Conservation (phyloP, 2,329 filamentous ascomycete genomes). For the Hymenoscyphus salicellus region DNA sequence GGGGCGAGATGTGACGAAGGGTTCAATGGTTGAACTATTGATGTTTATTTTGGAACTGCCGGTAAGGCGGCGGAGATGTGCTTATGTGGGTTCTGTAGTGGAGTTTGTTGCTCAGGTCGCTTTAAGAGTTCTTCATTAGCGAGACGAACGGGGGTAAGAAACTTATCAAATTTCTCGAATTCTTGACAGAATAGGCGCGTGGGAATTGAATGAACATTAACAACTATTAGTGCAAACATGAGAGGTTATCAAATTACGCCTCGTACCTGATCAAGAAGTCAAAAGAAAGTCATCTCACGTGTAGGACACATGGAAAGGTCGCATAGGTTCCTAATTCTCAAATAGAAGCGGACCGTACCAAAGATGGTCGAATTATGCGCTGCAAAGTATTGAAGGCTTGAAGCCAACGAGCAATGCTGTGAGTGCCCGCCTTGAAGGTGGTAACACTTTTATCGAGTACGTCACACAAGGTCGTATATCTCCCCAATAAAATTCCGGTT, state of each 20-base stretch:
- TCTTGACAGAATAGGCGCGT: no score
- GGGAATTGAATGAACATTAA: no score
- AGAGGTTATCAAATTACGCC: neutral
- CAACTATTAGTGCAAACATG: no score
- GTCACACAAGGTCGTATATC: no score
- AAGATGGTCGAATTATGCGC: neutral
- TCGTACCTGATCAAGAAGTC: neutral
- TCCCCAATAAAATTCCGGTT: neutral
- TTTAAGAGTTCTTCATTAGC: neutral
- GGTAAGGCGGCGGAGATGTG: neutral
- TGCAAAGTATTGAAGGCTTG: neutral
- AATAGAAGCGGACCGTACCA: neutral
- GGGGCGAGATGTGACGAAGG: neutral
- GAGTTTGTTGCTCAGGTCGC: neutral
- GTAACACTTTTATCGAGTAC: neutral
- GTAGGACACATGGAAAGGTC: neutral
- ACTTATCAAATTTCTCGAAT: neutral
- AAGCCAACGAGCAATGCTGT: neutral
- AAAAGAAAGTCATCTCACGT: neutral
- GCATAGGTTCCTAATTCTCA: neutral
- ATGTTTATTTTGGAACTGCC: neutral
- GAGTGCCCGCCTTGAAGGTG: no score
- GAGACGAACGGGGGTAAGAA: neutral
- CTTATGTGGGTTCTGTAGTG: neutral
- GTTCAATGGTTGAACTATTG: constrained; percentile 1